Base-by-base conservation (phyloP, 2,329 filamentous ascomycete species). In the Chrysoporthe cubensis region DNA sequence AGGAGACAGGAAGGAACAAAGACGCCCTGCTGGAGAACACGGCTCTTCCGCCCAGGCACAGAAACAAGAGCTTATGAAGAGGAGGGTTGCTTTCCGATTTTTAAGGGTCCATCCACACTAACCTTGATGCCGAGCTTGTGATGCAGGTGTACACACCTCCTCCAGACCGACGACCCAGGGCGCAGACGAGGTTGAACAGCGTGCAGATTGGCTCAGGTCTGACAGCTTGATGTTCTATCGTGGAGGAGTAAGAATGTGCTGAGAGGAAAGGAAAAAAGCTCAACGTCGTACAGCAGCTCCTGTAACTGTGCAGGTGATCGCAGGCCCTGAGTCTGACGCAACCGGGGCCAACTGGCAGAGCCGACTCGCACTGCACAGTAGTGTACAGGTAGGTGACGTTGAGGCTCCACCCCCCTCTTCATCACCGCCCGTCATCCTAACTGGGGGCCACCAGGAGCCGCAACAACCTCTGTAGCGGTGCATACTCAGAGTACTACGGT, bases 1-100 rank as follows among this genome's bases (percentile, higher is more conserved):
- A 34, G 21, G 57, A 60, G n/a, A 60, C 37, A 60, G 14, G 48
- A 32, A 64, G 50, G 62, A 26, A 43, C 57, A 60, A 44, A 60
- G 57, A 32, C 40, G 56, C n/a, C 37, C 57, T 54, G 50, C 50
- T 16, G 57, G 11, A 21, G 40, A 44, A 44, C n/a, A 60, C 57
- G 21, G n/a, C 4, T 5, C 40, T 3, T 3, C 57, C n/a, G 32
- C n/a, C 21, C 18, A 42, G 40, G 37, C 7, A 42, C n/a, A 42
- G 9, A 21, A 21, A 42, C 18, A 44, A n/a, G 7, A 21, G 16
- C 9, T 16, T 34, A 21, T 44, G 57, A 40, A 34, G 18, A 40
- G 14, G 26, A 43, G 57, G 26, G 40, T 11, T 43, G 57, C 40
- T n/a, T 16, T 21, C 42, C n/a, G 34, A 14, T 44, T 40, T 60